Percentiles rank a stretch among this genome's conserved stretches.
Evolutionary conservation across 495 filamentous ascomycete genomes (phyloP).

Genomic region (Daldinia caldariorum): DNA sequence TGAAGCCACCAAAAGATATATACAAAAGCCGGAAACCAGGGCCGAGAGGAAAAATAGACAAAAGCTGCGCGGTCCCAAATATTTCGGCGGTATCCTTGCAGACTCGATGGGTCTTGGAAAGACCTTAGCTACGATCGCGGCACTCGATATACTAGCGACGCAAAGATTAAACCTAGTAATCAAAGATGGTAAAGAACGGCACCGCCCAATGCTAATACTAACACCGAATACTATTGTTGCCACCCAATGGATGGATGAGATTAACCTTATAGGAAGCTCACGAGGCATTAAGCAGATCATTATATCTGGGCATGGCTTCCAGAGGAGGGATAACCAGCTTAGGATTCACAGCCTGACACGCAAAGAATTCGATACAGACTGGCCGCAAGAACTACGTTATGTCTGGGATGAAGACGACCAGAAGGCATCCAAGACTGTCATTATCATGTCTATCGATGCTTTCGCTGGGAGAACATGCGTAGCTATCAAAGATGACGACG

Average conservation of each 20-base stretch:
- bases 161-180: conserved; percentile 32
- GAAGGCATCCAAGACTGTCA: conserved; percentile 16
- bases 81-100: conserved; percentile 78
- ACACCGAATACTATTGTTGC: conserved; percentile 40
- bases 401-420: conserved; percentile 37
- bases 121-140: conserved; percentile 63
- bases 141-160: conserved; percentile 31
- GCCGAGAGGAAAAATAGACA: conserved; percentile 21
- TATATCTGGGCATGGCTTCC: conserved; percentile 29
- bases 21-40: neutral
- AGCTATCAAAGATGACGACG: neutral
- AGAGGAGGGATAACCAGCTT: neutral
- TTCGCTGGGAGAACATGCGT: conserved; percentile 41
- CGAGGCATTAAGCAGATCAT: conserved; percentile 31
- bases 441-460: conserved; percentile 41
- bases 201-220: conserved; percentile 40
- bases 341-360: conserved; percentile 11
- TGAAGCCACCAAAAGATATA: neutral
- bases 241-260: conserved; percentile 41
- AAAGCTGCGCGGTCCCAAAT: conserved; percentile 36
- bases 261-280: conserved; percentile 3
- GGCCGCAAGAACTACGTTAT: conserved; percentile 25
- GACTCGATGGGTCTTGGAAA: conserved; percentile 97
- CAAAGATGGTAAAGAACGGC: conserved; percentile 5
- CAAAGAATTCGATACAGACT: conserved; percentile 11